Conservation (phyloP, 202 grass and related monocot genomes). For the Schoenoplectus tabernaemontani region DNA sequence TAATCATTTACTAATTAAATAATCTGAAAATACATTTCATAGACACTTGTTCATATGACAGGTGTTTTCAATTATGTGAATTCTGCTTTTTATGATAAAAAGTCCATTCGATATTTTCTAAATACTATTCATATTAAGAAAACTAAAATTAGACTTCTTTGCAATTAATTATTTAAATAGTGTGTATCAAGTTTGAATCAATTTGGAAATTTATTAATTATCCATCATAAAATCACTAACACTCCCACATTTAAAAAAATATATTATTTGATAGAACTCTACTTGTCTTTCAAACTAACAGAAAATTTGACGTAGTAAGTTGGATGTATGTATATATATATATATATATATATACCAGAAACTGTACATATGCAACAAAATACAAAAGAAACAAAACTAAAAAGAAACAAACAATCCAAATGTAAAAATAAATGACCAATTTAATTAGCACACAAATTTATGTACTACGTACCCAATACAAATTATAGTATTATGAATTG, state of each 20-base stretch:
- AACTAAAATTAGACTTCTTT: background rate
- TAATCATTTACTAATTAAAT: background rate
- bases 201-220: background rate
- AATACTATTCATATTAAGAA: background rate
- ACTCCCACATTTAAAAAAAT: background rate
- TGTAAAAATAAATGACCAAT: background rate
- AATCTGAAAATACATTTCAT: background rate
- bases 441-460: background rate
- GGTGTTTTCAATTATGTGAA: background rate
- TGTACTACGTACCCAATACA: background rate
- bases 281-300: background rate
- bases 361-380: background rate
- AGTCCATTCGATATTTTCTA: background rate
- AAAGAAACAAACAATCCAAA: background rate
- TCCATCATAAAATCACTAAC: background rate
- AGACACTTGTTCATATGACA: background rate
- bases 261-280: background rate
- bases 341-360: too few relatives aligned
- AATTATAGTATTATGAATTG: background rate
- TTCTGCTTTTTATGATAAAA: too few relatives aligned
- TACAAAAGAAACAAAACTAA: background rate
- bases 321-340: too few relatives aligned
- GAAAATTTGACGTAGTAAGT: background rate
- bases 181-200: background rate
- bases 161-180: background rate